A percentile compares a stretch with the other conserved stretches of the same genome.
These are phyloP conservation scores for Calonectria pseudoturangicola DNA, from an alignment of 2,329 filamentous ascomycete genomes.

Conservation along the genomic window DNA sequence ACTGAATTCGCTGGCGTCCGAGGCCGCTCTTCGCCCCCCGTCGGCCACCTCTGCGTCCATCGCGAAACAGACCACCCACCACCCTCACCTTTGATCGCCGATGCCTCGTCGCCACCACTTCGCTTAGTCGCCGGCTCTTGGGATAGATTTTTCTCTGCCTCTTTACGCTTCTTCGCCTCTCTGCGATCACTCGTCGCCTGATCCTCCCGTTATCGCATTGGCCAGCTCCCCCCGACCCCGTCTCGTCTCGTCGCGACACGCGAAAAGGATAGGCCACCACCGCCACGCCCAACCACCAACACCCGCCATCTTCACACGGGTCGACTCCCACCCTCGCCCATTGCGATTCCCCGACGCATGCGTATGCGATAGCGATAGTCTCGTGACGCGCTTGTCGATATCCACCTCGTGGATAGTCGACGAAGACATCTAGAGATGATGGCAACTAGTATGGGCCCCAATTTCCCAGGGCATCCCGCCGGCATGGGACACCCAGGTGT, in stretches of 20 bases:
- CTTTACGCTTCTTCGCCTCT: constrained; percentile 38
- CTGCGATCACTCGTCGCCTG: constrained; percentile 38
- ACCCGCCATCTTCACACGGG: constrained; percentile 47
- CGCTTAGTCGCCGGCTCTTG: constrained; percentile 44
- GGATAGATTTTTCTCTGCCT: constrained; percentile 42
- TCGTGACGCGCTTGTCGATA: constrained; percentile 69
- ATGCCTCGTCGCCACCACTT: constrained; percentile 53
- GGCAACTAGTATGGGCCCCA: constrained; percentile 77
- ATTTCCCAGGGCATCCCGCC: constrained; percentile 80
- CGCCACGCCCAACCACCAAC: constrained; percentile 43
- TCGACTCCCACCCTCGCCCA: constrained; percentile 34
- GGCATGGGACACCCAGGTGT: constrained; percentile 84
- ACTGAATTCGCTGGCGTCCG: constrained; percentile 50
- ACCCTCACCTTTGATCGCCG: constrained; percentile 47
- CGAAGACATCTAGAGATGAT: constrained; percentile 74
- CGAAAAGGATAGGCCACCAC: constrained; percentile 51
- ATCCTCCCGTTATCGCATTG: constrained; percentile 50
- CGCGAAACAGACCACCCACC: constrained; percentile 54
- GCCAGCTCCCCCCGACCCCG: constrained; percentile 40
- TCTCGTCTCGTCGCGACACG: constrained; percentile 55
- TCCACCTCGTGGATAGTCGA: constrained; percentile 77
- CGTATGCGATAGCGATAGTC: constrained; percentile 72
- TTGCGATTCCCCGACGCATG: constrained; percentile 55
- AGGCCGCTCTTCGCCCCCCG: constrained; percentile 42
- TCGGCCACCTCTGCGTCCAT: constrained; percentile 52